A percentile compares a stretch with the other conserved stretches of the same genome.
Evolutionary conservation across 1,284 basidiomycete species (phyloP).

Genomic region (Fomitopsis betulina): DNA sequence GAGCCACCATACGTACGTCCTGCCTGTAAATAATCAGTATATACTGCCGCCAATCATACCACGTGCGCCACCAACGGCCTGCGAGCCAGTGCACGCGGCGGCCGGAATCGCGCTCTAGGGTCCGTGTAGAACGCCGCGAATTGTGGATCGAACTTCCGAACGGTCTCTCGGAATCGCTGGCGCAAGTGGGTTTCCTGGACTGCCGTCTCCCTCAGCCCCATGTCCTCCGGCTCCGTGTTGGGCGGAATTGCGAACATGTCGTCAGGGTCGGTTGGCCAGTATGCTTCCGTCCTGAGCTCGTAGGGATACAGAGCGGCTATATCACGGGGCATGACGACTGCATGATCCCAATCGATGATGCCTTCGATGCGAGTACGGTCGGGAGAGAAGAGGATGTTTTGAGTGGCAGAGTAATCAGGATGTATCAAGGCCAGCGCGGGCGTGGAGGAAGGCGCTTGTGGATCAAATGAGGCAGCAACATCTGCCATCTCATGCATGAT

Average conservation of each 20-base stretch:
- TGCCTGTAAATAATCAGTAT: too few relatives aligned
- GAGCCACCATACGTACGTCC: too few relatives aligned
- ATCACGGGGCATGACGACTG: neutral
- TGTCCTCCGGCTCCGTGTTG: neutral
- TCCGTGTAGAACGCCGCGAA: neutral
- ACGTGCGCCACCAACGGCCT: too few relatives aligned
- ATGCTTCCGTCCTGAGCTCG: neutral
- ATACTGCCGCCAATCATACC: too few relatives aligned
- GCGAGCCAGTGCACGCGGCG: neutral
- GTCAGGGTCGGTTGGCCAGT: neutral
- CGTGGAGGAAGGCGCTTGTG: neutral
- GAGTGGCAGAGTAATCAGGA: neutral
- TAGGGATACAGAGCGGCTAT: neutral
- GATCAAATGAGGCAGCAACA: neutral
- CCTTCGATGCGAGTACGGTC: neutral
- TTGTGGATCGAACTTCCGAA: neutral
- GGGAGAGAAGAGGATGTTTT: neutral
- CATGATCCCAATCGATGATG: neutral
- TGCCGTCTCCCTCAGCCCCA: neutral
- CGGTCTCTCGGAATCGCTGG: neutral
- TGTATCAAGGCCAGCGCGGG: neutral
- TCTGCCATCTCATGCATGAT: neutral
- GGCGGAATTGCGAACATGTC: neutral
- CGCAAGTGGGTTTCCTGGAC: neutral
- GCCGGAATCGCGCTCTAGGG: neutral